Evolutionary conservation across 2,329 filamentous ascomycete genomes (phyloP).

Genomic region (Fusarium sp.): DNA sequence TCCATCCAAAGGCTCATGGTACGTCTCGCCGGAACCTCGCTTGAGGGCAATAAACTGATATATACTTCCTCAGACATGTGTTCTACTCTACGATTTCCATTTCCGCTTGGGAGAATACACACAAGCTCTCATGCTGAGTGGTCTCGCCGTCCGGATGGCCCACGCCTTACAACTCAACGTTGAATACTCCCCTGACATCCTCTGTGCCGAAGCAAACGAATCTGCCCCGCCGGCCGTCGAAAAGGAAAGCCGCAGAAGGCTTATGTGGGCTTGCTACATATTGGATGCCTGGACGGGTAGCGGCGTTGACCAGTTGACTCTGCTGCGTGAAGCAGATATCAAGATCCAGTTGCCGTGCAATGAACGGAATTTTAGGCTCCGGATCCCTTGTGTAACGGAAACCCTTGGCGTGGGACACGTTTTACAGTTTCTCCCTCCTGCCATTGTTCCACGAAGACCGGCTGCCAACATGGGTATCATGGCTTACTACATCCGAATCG

Average conservation of each 20-base stretch:
- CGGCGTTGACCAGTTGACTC: constrained; percentile 53
- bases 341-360: constrained; percentile 56
- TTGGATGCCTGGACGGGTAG: constrained; percentile 56
- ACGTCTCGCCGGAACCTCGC: constrained; percentile 2
- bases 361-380: constrained; percentile 56
- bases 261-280: constrained; percentile 58
- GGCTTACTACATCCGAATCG: constrained; percentile 57
- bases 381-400: constrained; percentile 55
- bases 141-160: constrained; percentile 56
- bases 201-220: constrained; percentile 50
- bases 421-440: constrained; percentile 54
- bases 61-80: constrained; percentile 46
- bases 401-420: constrained; percentile 56
- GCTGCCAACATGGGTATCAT: constrained; percentile 59
- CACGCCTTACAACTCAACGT: constrained; percentile 56
- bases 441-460: constrained; percentile 53
- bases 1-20: constrained; percentile 56
- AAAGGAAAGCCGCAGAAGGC: constrained; percentile 53
- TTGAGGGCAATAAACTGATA: not conserved
- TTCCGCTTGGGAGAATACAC: constrained; percentile 55
- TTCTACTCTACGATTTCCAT: constrained; percentile 55
- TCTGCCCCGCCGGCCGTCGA: constrained; percentile 51
- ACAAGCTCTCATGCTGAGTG: constrained; percentile 55
- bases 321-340: constrained; percentile 55
- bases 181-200: constrained; percentile 52